Evolutionary conservation across 1,284 basidiomycete species (phyloP).

Genomic region (Ceratobasidium papillatum): DNA sequence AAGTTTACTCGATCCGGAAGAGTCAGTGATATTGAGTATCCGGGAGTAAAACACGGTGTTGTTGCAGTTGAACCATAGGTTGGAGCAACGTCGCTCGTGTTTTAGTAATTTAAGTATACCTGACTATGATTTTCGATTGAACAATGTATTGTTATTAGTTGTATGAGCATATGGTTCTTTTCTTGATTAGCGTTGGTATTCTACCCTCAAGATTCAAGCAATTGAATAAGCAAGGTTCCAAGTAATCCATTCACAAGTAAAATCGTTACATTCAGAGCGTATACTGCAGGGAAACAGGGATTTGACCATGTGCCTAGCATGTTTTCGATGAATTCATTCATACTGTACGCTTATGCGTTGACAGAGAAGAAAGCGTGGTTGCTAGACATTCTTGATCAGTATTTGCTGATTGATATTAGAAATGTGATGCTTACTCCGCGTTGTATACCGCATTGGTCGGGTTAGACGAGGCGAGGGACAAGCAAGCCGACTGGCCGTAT

Average conservation of each 20-base stretch:
- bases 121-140: too few relatives aligned
- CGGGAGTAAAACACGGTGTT: neutral
- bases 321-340: neutral
- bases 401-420: neutral
- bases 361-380: constrained; percentile 40
- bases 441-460: constrained; percentile 36
- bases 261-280: too few relatives aligned
- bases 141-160: too few relatives aligned
- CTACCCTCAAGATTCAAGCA: too few relatives aligned
- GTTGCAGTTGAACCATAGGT: neutral
- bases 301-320: too few relatives aligned
- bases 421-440: constrained; percentile 36
- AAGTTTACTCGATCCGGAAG: neutral
- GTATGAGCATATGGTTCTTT: too few relatives aligned
- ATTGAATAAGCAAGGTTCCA: too few relatives aligned
- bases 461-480: constrained; percentile 37
- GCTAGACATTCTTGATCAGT: neutral
- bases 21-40: neutral
- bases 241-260: too few relatives aligned
- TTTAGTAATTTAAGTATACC: too few relatives aligned
- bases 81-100: too few relatives aligned
- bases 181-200: too few relatives aligned
- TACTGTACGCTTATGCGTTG: constrained; percentile 7
- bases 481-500: constrained; percentile 39
- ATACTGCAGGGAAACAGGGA: too few relatives aligned